Evolutionary conservation across 495 filamentous ascomycete species (phyloP).

Genomic region (Tuber aestivum): DNA sequence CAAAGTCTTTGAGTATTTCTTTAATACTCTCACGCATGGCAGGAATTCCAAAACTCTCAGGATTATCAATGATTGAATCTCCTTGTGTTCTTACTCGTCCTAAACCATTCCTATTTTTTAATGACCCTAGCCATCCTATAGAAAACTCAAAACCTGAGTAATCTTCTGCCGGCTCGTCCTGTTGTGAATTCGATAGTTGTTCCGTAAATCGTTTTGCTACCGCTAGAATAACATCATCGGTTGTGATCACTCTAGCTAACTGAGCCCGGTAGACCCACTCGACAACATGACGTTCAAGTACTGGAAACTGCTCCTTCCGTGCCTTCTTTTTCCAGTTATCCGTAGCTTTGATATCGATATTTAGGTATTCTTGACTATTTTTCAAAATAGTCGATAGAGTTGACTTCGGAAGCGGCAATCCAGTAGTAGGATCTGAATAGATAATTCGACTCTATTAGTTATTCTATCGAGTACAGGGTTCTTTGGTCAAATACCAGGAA

Average conservation of each 20-base stretch:
- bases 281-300: background rate
- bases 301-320: background rate
- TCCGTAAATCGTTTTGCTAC: background rate
- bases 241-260: background rate
- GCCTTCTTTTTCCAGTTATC: background rate
- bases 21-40: slow-evolving; percentile 7
- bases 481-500: background rate
- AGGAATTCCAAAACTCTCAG: background rate
- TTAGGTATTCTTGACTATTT: background rate
- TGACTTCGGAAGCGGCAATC: background rate
- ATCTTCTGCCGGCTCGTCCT: background rate
- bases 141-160: slow-evolving; percentile 7
- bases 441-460: background rate
- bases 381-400: background rate
- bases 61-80: background rate
- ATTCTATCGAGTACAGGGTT: background rate
- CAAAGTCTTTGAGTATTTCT: slow-evolving; percentile 26
- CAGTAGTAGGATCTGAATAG: background rate
- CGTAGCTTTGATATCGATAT: background rate
- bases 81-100: slow-evolving; percentile 11
- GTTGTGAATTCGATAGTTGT: background rate
- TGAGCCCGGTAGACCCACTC: background rate
- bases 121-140: slow-evolving; percentile 29
- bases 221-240: background rate
- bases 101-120: slow-evolving; percentile 28